Evolutionary conservation across 2,329 filamentous ascomycete genomes (phyloP).

Genomic region (Penicillium sp.): DNA sequence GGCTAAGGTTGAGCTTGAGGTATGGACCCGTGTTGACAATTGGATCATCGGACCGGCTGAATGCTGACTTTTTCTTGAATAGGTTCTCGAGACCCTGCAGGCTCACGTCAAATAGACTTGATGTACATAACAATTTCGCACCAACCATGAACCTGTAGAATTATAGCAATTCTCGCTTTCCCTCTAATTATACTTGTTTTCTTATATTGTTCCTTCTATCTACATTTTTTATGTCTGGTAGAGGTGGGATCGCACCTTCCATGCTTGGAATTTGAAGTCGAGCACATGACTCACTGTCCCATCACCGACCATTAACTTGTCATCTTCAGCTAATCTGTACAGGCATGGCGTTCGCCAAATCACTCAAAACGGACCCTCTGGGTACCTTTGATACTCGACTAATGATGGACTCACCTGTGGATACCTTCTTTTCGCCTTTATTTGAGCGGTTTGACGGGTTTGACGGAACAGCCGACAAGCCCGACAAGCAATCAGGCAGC

Average conservation of each 20-base stretch:
- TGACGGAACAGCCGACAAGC: slow-evolving; percentile 3
- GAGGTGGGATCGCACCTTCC: slow-evolving; percentile 19
- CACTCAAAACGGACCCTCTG: slow-evolving; percentile 18
- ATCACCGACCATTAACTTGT: neutral
- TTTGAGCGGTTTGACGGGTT: slow-evolving; percentile 13
- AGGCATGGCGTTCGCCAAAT: slow-evolving; percentile 12
- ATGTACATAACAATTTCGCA: slow-evolving; percentile 43
- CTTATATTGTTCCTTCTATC: slow-evolving; percentile 16
- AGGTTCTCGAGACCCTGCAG: slow-evolving; percentile 53
- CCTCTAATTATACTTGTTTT: slow-evolving; percentile 14
- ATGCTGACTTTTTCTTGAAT: slow-evolving; percentile 15
- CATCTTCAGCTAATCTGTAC: neutral
- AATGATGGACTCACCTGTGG: slow-evolving; percentile 11
- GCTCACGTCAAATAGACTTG: slow-evolving; percentile 49
- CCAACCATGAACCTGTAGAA: slow-evolving; percentile 41
- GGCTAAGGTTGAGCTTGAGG: slow-evolving; percentile 99
- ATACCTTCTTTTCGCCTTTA: slow-evolving; percentile 10
- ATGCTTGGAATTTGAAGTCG: neutral
- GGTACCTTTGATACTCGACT: slow-evolving; percentile 22
- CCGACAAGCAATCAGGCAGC: neutral
- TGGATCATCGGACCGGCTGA: neutral
- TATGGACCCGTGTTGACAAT: slow-evolving; percentile 44
- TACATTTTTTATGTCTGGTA: slow-evolving; percentile 4
- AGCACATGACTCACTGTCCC: neutral
- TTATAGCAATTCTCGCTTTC: slow-evolving; percentile 37